Base-by-base conservation (phyloP, 176 grass and related monocot species). In the Carex littledalei region DNA sequence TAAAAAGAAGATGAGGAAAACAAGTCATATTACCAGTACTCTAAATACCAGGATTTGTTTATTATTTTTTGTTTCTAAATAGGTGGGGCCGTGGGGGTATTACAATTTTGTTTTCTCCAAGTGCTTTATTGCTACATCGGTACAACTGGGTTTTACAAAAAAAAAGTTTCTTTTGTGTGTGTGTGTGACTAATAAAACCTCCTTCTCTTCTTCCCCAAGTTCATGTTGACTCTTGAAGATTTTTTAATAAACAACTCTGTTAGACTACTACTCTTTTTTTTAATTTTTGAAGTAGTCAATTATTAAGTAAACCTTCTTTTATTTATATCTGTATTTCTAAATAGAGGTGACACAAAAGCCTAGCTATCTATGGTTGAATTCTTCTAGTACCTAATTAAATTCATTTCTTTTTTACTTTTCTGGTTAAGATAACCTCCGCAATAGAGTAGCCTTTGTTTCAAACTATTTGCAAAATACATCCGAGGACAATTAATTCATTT, bases 121-220 rank as follows among this genome's bases (percentile, higher is more conserved):
- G 17, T 62, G 17, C 18, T 21, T 62, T 62, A 62, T 62, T 22
- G 17, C 1, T 62, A 6, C 17, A 39, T 39, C 2, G 15, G 66
- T 41, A 34, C 26, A 11, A 34, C 13, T 16, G 5, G 63, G 11
- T 32, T 67, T 67, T 67, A 34, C 12, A 66, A 5, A 6, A 37
- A 37, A 37, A 37, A 39, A 39, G 5, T 6, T 5, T 5, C 37
- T 32, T 1, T 57, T 29, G 11, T 57, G 5, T 57, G 12, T 16
- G 2, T 57, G 9, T 58, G 5, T 37, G 39, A 68, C 20, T 22
- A 22, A 50, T 74, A 74, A 12, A 11, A 24, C 56, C 12, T 24
- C 41, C 17, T 10, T 74, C 18, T 74, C 70, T 74, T 74, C 70
- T 74, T 74, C n/a, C n/a, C n/a, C 41, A 73, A 73, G 69, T 72